Base-by-base conservation (phyloP, 2,329 filamentous ascomycete genomes). In the Fusarium sp. region DNA sequence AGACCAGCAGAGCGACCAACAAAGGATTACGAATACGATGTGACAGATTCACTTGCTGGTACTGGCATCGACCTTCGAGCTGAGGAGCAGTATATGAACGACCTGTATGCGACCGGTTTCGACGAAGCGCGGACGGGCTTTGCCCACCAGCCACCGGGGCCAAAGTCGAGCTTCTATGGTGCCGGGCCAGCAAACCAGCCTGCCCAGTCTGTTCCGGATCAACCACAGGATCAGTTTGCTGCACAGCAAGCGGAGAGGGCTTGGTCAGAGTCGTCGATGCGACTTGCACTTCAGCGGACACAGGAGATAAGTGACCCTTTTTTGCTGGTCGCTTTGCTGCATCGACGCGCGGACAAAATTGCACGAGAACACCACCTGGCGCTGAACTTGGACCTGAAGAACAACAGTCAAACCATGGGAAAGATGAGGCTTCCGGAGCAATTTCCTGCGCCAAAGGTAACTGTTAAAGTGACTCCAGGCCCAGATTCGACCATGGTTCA, bases 1-100 rank as follows among this genome's bases (percentile, higher is more conserved):
- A 89, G 88, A 77, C 89, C 86, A 64, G 85, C 86, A 23, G 92
- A 92, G 63, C 86, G 86, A 72, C 88, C 90, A 46, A 86, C 88
- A 18, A 94, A 90, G 72, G 86, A 87, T 60, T 85, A 86, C 62
- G 84, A 89, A 63, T 90, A 95, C 76, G 94, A 97, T 77, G 88
- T 95, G 49, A 93, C 92, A 73, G 95, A 98, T 82, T 93, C 94
- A 56, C 83, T 97, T 60, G 91, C 92, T 23, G 93, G 93, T 23
- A 95, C 94, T 21, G 94, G 94, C 55, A 94, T 98, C 71, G 93
- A 97, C 83, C 83, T 97, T 51, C 91, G 92, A 65, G 94, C 94
- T 72, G 95, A 97, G 80, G 94, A 97, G 78, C 93, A 94, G 75
- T 93, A 90, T 73, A 86, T 96, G 80, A 91, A 93, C 48, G 90